phyloP scores from a whole-genome alignment of 306 rosid genomes.

The Alnus glutinosa region DNA sequence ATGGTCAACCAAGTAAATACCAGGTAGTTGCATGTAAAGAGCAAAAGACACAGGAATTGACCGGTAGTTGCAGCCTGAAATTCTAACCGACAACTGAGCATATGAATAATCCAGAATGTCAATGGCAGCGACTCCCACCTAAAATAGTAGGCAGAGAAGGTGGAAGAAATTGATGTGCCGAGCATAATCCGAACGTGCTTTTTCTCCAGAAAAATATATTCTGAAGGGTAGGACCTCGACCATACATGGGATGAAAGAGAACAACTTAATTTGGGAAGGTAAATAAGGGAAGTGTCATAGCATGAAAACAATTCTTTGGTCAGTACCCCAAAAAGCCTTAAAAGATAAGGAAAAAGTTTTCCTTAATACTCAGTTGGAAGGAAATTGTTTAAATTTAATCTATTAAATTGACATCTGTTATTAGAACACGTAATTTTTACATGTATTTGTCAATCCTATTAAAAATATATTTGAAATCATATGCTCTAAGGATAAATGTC shows the following conservation, averaged over 20 bases:
- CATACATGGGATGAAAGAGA: background rate
- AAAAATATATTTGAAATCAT: no score
- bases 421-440: no score
- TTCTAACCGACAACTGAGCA: background rate
- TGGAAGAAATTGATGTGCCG: background rate
- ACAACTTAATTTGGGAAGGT: no score
- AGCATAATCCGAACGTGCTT: background rate
- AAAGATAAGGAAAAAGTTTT: no score
- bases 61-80: slow-evolving; percentile 31
- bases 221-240: background rate
- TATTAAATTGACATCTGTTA: no score
- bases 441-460: no score
- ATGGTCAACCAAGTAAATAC: background rate
- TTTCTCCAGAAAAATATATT: background rate
- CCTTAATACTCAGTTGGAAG: no score
- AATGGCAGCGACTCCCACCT: background rate
- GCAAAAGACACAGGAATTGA: slow-evolving; percentile 12
- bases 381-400: no score
- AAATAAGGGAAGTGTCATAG: no score
- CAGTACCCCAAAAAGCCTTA: background rate
- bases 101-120: background rate
- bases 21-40: slow-evolving; percentile 25
- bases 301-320: no score
- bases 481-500: no score
- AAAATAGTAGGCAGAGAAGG: background rate